Evolutionary conservation across 306 rosid species (phyloP).

Genomic region (Calophaca sinica): DNA sequence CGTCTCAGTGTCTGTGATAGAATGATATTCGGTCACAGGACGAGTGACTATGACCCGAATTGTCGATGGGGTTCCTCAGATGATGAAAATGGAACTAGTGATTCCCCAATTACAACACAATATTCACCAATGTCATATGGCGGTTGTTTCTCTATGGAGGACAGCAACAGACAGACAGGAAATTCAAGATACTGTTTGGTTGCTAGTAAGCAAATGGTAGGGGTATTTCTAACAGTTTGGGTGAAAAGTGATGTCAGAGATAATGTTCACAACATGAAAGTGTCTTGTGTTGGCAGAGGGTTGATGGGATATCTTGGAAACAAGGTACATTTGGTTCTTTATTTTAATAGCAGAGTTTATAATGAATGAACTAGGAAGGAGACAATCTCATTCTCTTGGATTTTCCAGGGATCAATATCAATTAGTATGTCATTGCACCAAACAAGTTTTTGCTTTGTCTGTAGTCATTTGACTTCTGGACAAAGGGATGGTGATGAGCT

Average conservation of each 20-base stretch:
- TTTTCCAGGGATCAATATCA: constrained; percentile 95
- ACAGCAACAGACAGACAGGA: constrained; percentile 73
- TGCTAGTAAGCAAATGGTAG: constrained; percentile 99
- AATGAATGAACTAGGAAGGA: constrained; percentile 6
- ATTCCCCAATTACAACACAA: constrained; percentile 69
- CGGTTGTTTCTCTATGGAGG: constrained; percentile 71
- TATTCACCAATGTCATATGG: constrained; percentile 70
- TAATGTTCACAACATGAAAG: constrained; percentile 81
- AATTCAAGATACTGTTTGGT: constrained; percentile 87
- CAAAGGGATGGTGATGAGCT: constrained; percentile 98
- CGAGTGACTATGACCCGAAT: constrained; percentile 82
- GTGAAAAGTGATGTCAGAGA: constrained; percentile 82
- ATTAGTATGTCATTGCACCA: constrained; percentile 95
- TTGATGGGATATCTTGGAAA: constrained; percentile 99
- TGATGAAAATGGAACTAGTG: constrained; percentile 70
- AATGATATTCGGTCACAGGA: constrained; percentile 70
- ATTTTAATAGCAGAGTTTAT: constrained; percentile 35
- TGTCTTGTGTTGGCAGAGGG: constrained; percentile 98
- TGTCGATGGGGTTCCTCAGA: constrained; percentile 87
- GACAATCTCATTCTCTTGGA: constrained; percentile 47
- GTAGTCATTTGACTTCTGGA: constrained; percentile 97
- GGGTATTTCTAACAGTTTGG: constrained; percentile 90
- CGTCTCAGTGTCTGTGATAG: constrained; percentile 88
- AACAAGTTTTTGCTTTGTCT: constrained; percentile 97
- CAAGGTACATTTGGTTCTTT: constrained; percentile 65